Conservation (phyloP, 768 basidiomycete genomes). For the Hypsizygus marmoreus region DNA sequence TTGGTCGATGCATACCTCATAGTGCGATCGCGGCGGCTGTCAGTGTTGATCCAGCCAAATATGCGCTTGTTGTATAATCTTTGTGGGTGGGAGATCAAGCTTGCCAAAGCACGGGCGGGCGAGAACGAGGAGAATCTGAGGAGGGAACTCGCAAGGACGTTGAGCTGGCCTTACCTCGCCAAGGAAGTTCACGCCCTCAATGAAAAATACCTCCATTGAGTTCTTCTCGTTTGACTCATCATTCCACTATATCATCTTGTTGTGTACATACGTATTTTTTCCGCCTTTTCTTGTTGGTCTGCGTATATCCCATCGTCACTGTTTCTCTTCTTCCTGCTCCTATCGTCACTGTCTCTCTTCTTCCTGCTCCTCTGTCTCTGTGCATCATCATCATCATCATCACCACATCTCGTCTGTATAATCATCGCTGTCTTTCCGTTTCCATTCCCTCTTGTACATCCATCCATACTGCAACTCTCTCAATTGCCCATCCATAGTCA, state of each 20-base stretch:
- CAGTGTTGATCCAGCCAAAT: slow-evolving; percentile 92
- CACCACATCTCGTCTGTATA: too few species aligned
- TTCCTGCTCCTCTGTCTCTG: background rate
- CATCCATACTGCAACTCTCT: background rate
- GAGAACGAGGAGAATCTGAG: slow-evolving; percentile 51
- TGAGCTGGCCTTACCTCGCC: slow-evolving; percentile 85
- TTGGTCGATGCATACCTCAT: slow-evolving; percentile 94
- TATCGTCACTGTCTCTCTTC: too few species aligned
- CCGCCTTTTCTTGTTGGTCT: background rate
- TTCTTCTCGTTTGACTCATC: background rate
- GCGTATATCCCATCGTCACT: slow-evolving; percentile 5
- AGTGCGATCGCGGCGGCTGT: slow-evolving; percentile 86
- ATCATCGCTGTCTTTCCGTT: background rate
- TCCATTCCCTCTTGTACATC: background rate
- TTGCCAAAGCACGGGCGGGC: slow-evolving; percentile 75
- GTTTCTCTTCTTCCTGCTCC: too few species aligned
- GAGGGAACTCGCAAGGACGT: slow-evolving; percentile 62
- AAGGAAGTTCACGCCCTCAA: slow-evolving; percentile 85
- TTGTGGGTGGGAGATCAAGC: slow-evolving; percentile 90
- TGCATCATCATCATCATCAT: background rate
- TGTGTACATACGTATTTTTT: background rate
- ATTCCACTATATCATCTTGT: background rate
- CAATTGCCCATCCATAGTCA: background rate
- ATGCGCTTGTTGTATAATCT: slow-evolving; percentile 95
- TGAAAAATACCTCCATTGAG: slow-evolving; percentile 67